Conservation (phyloP, 306 rosid genomes). For the Coriaria nepalensis region DNA sequence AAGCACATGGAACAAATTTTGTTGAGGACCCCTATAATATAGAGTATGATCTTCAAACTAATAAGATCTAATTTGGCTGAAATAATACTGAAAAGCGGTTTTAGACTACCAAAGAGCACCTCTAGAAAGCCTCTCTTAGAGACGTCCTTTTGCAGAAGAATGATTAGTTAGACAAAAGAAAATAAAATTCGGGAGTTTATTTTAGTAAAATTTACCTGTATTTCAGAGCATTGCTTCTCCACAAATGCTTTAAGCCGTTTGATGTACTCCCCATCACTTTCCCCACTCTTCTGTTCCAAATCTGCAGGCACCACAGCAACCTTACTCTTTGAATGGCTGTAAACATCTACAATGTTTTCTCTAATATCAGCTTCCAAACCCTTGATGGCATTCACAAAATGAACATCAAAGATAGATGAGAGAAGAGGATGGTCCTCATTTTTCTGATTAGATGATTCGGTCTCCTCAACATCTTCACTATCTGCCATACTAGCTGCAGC, state of each 20-base stretch:
- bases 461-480: slow-evolving; percentile 53
- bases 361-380: slow-evolving; percentile 59
- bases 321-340: slow-evolving; percentile 69
- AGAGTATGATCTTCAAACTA: too few species aligned
- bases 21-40: too few species aligned
- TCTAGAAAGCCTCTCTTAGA: too few species aligned
- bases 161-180: background rate
- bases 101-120: too few species aligned
- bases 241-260: slow-evolving; percentile 76
- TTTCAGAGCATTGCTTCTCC: slow-evolving; percentile 85
- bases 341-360: slow-evolving; percentile 64
- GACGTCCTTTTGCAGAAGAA: too few species aligned
- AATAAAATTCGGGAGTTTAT: slow-evolving; percentile 2
- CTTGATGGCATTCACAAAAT: slow-evolving; percentile 44
- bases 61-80: too few species aligned
- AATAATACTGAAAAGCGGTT: too few species aligned
- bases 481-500: slow-evolving; percentile 80
- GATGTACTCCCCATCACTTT: slow-evolving; percentile 62
- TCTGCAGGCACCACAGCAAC: slow-evolving; percentile 94
- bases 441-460: slow-evolving; percentile 35
- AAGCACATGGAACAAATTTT: too few species aligned
- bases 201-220: slow-evolving; percentile 42
- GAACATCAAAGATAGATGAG: slow-evolving; percentile 57
- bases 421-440: slow-evolving; percentile 56
- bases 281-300: slow-evolving; percentile 67